These are phyloP conservation scores for Xylaria sp. DNA, from an alignment of 495 filamentous ascomycete genomes.

Conservation along the genomic window DNA sequence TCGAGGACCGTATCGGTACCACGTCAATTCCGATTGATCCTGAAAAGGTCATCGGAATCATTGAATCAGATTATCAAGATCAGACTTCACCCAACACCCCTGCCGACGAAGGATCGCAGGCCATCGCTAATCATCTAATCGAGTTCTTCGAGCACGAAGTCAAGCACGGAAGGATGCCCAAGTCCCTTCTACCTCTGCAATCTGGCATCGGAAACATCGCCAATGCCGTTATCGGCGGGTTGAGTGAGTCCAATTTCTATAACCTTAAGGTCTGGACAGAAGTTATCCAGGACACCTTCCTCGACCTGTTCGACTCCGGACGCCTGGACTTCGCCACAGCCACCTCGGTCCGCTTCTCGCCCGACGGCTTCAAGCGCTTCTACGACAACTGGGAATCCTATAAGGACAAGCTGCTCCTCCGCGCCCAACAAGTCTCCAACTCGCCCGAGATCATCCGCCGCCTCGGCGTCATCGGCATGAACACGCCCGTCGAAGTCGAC, in stretches of 20 bases:
- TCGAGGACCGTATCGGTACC: slow-evolving; percentile 82
- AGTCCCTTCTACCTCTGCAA: slow-evolving; percentile 82
- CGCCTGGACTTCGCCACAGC: slow-evolving; percentile 91
- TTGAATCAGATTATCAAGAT: slow-evolving; percentile 85
- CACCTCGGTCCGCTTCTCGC: slow-evolving; percentile 90
- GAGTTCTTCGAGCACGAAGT: slow-evolving; percentile 88
- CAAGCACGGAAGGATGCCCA: slow-evolving; percentile 73
- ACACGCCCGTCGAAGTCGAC: slow-evolving; percentile 92
- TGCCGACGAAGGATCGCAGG: slow-evolving; percentile 72
- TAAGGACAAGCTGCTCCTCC: slow-evolving; percentile 82
- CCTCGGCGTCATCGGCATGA: slow-evolving; percentile 91
- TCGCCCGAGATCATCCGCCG: slow-evolving; percentile 93
- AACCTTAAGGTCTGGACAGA: slow-evolving; percentile 94
- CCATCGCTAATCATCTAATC: slow-evolving; percentile 82
- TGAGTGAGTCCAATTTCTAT: slow-evolving; percentile 82
- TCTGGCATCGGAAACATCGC: slow-evolving; percentile 94
- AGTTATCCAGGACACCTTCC: slow-evolving; percentile 91
- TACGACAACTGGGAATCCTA: slow-evolving; percentile 86
- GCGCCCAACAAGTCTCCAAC: slow-evolving; percentile 88
- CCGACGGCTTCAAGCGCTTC: slow-evolving; percentile 91
- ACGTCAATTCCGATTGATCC: slow-evolving; percentile 87
- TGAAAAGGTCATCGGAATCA: slow-evolving; percentile 84
- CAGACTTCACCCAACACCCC: slow-evolving; percentile 79
- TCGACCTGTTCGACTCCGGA: slow-evolving; percentile 91
- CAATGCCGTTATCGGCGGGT: slow-evolving; percentile 88